Evolutionary conservation across 805 yeast species (phyloP), one percentile per base, ranked within the genome.

Genomic region (Saturnispora halmiae): DNA sequence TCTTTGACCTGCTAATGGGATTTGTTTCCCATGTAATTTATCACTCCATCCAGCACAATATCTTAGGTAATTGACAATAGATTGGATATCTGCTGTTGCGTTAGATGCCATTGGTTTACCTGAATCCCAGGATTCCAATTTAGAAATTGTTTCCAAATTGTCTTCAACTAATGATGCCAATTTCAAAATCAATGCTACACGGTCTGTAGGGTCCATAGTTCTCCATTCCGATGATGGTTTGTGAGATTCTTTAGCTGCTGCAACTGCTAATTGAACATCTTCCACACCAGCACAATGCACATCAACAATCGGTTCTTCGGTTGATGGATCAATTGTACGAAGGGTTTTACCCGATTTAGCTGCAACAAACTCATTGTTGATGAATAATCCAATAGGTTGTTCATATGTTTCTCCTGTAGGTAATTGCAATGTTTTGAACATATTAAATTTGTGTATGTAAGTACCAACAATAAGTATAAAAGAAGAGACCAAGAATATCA

Each of bases 11-110:
- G 48, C 46, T 6, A 60, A 38, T 29, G 66, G 66, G 30, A 63
- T 62, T 31, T 54, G 51, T 33, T 51, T 63, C 29, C 80, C 80
- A 42, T 55, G 53, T 28, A 73, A 59, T 52, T 74, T 74, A 58
- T 75, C 79, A 29, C 78, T 75, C 77, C 78, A 73, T 22, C 79
- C 79, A 26, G 78, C 79, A 58, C 68, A 75, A 58, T 73, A 75
- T 46, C 70, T 63, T 50, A 70, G 63, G 40, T 67, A 67, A 31
- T 51, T 59, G 40, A 68, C 65, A 46, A 70, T 64, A 44, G 68
- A 70, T 25, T 60, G 68, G 22, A 75, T 62, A 50, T 75, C 80
- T 43, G 59, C 66, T 15, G 58, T 59, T 9, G 79, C 73, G 52
- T 75, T 74, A 38, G 58, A 52, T 20, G 59, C 63, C 38, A 62